Percentiles rank a stretch among this genome's conserved stretches.
These are phyloP conservation scores for Globisporangium ultimum DNA, from an alignment of 352 stramenopile species.

Conservation along the genomic window DNA sequence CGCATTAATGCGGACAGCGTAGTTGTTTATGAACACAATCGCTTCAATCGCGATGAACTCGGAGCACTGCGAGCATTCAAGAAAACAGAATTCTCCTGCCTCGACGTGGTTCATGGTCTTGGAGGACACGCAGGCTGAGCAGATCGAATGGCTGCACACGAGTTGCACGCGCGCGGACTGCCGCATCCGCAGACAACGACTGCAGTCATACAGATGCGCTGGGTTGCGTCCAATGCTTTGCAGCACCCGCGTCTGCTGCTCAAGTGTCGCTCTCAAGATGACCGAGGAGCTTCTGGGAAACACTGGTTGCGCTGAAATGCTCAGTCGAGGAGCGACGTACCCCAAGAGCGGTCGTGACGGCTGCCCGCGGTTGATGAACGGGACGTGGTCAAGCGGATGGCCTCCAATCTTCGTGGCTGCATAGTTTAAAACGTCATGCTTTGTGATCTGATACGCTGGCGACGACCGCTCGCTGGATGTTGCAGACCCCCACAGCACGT, in stretches of 20 bases:
- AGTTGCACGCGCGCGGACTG: slow-evolving; percentile 60
- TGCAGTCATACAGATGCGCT: slow-evolving; percentile 60
- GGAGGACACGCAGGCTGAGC: slow-evolving; percentile 50
- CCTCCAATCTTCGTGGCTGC: slow-evolving; percentile 72
- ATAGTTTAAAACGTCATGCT: slow-evolving; percentile 46
- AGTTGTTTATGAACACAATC: slow-evolving; percentile 49
- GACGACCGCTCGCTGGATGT: slow-evolving; percentile 23
- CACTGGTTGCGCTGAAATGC: not conserved
- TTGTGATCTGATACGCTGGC: slow-evolving; percentile 29
- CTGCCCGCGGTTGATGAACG: slow-evolving; percentile 52
- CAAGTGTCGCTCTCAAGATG: not conserved
- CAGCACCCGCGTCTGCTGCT: not conserved
- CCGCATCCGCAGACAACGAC: slow-evolving; percentile 45
- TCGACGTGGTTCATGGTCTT: slow-evolving; percentile 40
- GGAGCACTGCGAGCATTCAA: slow-evolving; percentile 49
- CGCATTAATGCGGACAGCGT: slow-evolving; percentile 42
- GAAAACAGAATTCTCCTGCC: slow-evolving; percentile 35
- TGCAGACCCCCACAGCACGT: slow-evolving; percentile 6
- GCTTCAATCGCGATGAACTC: slow-evolving; percentile 53
- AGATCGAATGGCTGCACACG: slow-evolving; percentile 62
- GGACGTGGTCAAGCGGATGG: slow-evolving; percentile 73
- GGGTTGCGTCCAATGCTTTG: slow-evolving; percentile 6
- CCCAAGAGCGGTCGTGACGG: slow-evolving; percentile 60
- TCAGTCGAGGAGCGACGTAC: slow-evolving; percentile 16
- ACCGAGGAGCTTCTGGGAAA: not conserved